Evolutionary conservation across 2,329 filamentous ascomycete species (phyloP).

Genomic region (Nannizziopsis barbatae): DNA sequence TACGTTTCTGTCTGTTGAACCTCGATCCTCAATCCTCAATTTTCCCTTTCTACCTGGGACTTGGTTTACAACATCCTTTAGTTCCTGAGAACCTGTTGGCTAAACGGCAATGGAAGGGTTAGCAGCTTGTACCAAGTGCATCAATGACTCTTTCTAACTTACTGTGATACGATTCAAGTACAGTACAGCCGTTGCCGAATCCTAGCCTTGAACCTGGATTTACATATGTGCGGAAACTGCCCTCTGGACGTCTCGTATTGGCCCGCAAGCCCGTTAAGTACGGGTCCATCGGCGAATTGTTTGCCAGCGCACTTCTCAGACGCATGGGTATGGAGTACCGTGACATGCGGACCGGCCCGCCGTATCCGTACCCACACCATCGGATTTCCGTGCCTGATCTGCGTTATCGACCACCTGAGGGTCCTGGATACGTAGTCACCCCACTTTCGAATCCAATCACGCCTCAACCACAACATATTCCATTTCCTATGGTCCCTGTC

Average conservation of each 20-base stretch:
- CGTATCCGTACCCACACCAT: neutral
- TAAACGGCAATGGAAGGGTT: neutral
- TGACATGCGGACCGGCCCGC: neutral
- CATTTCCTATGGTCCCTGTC: neutral
- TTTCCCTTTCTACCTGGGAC: too few species aligned
- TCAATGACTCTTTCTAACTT: neutral
- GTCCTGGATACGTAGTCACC: neutral
- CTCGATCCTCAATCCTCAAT: neutral
- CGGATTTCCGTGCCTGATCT: neutral
- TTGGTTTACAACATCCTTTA: neutral
- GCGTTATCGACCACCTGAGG: neutral
- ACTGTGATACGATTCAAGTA: neutral
- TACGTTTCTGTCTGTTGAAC: neutral
- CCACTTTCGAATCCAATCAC: neutral
- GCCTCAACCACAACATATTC: neutral
- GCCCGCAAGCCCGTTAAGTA: slow-evolving; percentile 14
- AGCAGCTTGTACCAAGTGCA: neutral
- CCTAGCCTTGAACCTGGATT: slow-evolving; percentile 11
- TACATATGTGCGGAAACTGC: slow-evolving; percentile 13
- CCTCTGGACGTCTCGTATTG: slow-evolving; percentile 15
- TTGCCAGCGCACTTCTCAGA: slow-evolving; percentile 8
- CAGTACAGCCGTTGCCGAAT: neutral
- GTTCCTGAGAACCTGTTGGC: neutral
- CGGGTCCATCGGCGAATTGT: slow-evolving; percentile 3
- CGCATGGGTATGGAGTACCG: neutral